Evolutionary conservation across 1,284 basidiomycete species (phyloP).

Genomic region (Mycosarcoma maydis): DNA sequence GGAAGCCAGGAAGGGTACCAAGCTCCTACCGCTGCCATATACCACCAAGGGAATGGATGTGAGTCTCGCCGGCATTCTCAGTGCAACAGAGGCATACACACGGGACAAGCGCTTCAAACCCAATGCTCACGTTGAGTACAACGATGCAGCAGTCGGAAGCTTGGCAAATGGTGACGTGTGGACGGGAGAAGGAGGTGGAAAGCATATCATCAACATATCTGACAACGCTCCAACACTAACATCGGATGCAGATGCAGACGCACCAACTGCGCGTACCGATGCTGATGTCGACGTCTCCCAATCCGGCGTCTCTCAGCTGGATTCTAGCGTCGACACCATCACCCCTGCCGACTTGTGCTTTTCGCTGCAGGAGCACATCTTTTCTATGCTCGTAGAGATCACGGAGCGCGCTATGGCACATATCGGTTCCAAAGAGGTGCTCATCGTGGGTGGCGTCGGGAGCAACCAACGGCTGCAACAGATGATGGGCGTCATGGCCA

Average conservation of each 20-base stretch:
- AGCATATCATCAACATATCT: conserved; percentile 49
- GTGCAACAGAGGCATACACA: conserved; percentile 85
- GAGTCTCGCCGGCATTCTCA: conserved; percentile 90
- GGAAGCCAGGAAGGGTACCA: conserved; percentile 83
- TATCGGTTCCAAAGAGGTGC: conserved; percentile 91
- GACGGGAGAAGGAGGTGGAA: conserved; percentile 56
- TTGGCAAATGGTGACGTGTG: conserved; percentile 59
- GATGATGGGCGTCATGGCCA: conserved; percentile 98
- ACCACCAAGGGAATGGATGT: conserved; percentile 99
- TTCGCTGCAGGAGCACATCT: conserved; percentile 95
- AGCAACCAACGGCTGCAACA: conserved; percentile 87
- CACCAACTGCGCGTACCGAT: conserved; percentile 1
- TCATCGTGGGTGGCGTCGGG: conserved; percentile 97
- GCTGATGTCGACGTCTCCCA: conserved; percentile 38
- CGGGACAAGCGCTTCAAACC: conserved; percentile 56
- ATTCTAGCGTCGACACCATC: conserved; percentile 69
- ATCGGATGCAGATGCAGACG: not conserved
- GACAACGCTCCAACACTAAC: not conserved
- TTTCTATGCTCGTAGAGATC: conserved; percentile 98
- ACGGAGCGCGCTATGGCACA: conserved; percentile 99
- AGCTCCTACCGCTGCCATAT: conserved; percentile 86
- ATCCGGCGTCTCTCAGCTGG: conserved; percentile 25
- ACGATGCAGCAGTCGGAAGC: conserved; percentile 43
- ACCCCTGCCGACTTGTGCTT: conserved; percentile 95
- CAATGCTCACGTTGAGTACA: conserved; percentile 11